Conservation (phyloP, 495 filamentous ascomycete genomes). For the Xylaria bambusicola region DNA sequence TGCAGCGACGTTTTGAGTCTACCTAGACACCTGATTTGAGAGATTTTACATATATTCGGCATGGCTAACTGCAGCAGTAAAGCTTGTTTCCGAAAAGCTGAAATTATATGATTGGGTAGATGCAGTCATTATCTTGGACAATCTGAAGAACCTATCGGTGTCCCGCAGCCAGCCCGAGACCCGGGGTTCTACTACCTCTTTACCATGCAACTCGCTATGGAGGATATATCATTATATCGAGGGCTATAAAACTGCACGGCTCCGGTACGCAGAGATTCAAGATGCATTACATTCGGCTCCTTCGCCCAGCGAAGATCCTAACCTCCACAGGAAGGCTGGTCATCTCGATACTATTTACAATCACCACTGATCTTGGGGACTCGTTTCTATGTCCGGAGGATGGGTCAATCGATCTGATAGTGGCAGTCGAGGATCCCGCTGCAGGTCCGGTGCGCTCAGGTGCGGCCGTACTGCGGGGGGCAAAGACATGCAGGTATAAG, state of each 20-base stretch:
- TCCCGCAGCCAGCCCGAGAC: too few relatives aligned
- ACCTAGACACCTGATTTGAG: too few relatives aligned
- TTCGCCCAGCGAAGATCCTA: conserved; percentile 62
- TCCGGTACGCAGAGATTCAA: neutral
- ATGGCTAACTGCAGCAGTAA: too few relatives aligned
- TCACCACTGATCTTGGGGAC: conserved; percentile 92
- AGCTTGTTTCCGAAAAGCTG: too few relatives aligned
- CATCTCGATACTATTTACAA: conserved; percentile 60
- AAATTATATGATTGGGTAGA: too few relatives aligned
- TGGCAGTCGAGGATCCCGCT: conserved; percentile 49
- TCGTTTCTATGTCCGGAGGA: conserved; percentile 68
- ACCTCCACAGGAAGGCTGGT: conserved; percentile 35
- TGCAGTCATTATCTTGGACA: too few relatives aligned
- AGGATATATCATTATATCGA: neutral
- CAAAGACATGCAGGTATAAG: conserved; percentile 5
- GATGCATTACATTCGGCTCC: conserved; percentile 77
- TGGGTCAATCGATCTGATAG: conserved; percentile 56
- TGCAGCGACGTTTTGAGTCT: too few relatives aligned
- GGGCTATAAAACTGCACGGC: neutral
- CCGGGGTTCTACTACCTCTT: too few relatives aligned
- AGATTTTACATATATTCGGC: too few relatives aligned
- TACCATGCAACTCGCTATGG: neutral
- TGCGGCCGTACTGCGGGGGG: neutral
- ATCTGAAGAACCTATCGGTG: too few relatives aligned
- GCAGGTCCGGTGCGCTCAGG: neutral